Base-by-base conservation (phyloP, 192 early-diverging fungal genomes). In the Backusella mclennaniae region DNA sequence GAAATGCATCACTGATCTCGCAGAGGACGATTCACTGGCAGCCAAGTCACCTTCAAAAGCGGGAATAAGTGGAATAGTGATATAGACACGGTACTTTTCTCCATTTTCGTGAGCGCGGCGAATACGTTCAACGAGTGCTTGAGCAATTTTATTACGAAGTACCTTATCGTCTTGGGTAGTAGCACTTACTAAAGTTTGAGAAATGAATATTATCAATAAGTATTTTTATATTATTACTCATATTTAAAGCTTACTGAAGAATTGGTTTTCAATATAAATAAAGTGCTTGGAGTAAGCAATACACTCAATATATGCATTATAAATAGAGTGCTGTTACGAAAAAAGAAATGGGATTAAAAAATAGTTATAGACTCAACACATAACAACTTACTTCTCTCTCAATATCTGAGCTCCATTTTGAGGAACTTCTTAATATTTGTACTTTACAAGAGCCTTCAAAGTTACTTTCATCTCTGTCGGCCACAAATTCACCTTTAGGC, bases 191-290 rank as follows among this genome's bases (percentile, higher is more conserved):
- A 70, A 9, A 70, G 12, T 12, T 9, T 4, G 36, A 42, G 7
- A 70, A 70, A 14, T 38, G 17, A 36, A 4, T 14, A 59, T 46
- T 6, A 33, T 17, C 1, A 69, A 69, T 38, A 9, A 42, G 4
- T 70, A 15, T 3, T n/a, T n/a, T n/a, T 21, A 2, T 41, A 38
- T 35, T 11, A n/a, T 39, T 17, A 46, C 12, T 46, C 31, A 19
- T 2, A 73, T 23, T 8, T 0, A 44, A 21, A 26, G 71, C 87
- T 75, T 85, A 87, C 88, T 90, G 77, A 96, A 96, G 85, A 96
- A 96, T 80, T 96, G 95, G 79, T 96, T 96, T 78, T 96, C 95
- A 69, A 96, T 96, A 84, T 96, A 96, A 33, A 96, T 86, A 80
- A 95, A 96, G 77, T 96, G 94, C 75, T 94, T 85, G 9, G 95